These are phyloP conservation scores for Juglanconis sp. DNA, from an alignment of 2,329 filamentous ascomycete species.

Conservation along the genomic window DNA sequence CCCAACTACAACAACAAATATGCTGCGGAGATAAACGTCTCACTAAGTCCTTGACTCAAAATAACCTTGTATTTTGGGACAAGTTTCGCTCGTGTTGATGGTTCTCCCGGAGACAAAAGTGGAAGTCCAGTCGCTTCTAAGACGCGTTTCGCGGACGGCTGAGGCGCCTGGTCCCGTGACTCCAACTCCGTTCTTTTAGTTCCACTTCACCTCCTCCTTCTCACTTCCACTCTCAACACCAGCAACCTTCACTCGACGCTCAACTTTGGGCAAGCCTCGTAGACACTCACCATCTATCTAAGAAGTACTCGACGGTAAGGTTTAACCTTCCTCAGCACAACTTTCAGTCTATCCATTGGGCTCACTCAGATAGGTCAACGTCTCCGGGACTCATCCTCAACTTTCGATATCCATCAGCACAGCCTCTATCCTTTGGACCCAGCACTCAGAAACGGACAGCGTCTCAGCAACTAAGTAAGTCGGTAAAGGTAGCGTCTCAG, in stretches of 20 bases:
- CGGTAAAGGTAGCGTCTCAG: not conserved
- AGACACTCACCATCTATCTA: too few species aligned
- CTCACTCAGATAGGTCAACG: too few species aligned
- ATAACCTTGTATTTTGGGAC: too few species aligned
- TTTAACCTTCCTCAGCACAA: not conserved
- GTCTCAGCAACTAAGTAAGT: not conserved
- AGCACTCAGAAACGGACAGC: not conserved
- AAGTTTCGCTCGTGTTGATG: not conserved
- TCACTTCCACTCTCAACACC: not conserved
- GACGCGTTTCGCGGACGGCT: conserved; percentile 7
- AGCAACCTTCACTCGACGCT: too few species aligned
- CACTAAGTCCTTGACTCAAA: not conserved
- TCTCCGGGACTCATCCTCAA: not conserved
- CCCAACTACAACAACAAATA: not conserved
- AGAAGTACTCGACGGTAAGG: too few species aligned
- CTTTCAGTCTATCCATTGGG: not conserved
- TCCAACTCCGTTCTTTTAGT: conserved; percentile 2
- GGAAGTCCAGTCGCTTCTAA: not conserved
- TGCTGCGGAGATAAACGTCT: not conserved
- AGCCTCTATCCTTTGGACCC: too few species aligned
- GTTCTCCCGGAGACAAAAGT: not conserved
- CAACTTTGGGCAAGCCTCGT: too few species aligned
- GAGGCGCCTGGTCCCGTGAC: conserved; percentile 18
- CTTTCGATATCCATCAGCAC: too few species aligned
- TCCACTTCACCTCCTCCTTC: not conserved